Evolutionary conservation across 179 eudicot species (phyloP), one percentile per base, ranked within the genome.

Genomic region (Drosera spatulata): DNA sequence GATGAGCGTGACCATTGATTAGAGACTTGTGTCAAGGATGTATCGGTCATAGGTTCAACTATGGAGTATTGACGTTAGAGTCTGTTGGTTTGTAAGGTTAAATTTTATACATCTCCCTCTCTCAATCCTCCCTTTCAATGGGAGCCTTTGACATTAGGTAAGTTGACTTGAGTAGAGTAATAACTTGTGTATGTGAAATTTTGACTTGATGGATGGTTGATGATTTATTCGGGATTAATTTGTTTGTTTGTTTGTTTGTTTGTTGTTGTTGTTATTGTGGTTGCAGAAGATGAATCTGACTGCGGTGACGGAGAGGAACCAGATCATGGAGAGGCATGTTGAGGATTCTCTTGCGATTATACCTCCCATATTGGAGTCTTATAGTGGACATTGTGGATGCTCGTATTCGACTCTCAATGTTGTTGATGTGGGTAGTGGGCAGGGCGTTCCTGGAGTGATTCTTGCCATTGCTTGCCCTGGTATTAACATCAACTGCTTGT

Each of bases 391-490:
- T 71, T 86, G 94, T 58, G 85, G 79, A 45, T 53, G 61, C 67
- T 82, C 86, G 2, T 59, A 56, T 48, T 84, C 83, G 7, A 64
- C 61, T 37, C 58, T 93, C 14, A 79, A 61, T 56, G 63, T 93
- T 47, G 82, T 93, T 38, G 99, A 89, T 69, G 99, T 93, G 0
- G 99, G 99, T 10, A 81, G 79, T 59, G 99, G 97, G 14, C 90
- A 93, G 0, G 97, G 97, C 14, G 90, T 93, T 49, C 97, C 97
- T 10, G 99, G 99, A 22, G 65, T 93, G 56, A 66, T 93, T 63
- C 67, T 93, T 41, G 99, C 99, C 66, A 85, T 93, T 60, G 99
- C 97, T 8, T 83, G 88, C 65, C 99, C 99, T 39, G 85, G 97
- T 88, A 77, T 63, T 44, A 4, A 10, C 9, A 39, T n/a, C 11